A percentile compares a stretch with the other conserved stretches of the same genome.
phyloP scores from a whole-genome alignment of 2,329 filamentous ascomycete genomes.

The Xylariaceae sp. region DNA sequence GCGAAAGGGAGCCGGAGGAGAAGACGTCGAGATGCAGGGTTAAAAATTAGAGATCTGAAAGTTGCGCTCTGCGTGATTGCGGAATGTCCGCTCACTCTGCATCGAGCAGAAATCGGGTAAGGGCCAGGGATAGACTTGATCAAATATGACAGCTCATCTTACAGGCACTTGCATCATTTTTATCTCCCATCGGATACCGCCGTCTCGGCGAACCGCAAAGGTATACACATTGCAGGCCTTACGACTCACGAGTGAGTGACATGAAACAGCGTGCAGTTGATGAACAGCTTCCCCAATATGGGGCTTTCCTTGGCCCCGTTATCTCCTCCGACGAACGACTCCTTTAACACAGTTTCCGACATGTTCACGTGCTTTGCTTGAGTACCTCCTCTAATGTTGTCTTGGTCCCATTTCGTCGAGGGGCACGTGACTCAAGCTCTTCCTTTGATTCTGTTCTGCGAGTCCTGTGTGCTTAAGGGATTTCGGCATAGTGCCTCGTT shows the following conservation, averaged over 20 bases:
- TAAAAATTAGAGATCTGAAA: slow-evolving; percentile 7
- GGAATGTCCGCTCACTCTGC: background rate
- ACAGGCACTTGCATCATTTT: background rate
- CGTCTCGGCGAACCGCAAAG: background rate
- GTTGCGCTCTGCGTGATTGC: background rate
- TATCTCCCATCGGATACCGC: background rate
- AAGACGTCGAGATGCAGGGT: slow-evolving; percentile 40
- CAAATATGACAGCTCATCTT: background rate
- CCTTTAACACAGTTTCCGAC: no score
- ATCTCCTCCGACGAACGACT: no score
- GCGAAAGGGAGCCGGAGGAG: slow-evolving; percentile 35
- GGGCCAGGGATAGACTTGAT: background rate
- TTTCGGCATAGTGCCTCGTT: no score
- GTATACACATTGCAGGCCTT: background rate
- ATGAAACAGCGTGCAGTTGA: background rate
- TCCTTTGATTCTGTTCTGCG: no score
- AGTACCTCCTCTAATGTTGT: no score
- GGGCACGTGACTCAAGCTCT: no score
- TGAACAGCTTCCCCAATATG: background rate
- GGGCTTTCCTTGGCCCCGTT: no score
- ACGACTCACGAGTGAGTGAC: background rate
- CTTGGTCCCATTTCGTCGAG: no score
- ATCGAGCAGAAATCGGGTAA: background rate
- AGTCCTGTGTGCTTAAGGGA: no score
- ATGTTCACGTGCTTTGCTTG: no score